Base-by-base conservation (phyloP, 345 rosid genomes). In the Bruguiera gymnorhiza region DNA sequence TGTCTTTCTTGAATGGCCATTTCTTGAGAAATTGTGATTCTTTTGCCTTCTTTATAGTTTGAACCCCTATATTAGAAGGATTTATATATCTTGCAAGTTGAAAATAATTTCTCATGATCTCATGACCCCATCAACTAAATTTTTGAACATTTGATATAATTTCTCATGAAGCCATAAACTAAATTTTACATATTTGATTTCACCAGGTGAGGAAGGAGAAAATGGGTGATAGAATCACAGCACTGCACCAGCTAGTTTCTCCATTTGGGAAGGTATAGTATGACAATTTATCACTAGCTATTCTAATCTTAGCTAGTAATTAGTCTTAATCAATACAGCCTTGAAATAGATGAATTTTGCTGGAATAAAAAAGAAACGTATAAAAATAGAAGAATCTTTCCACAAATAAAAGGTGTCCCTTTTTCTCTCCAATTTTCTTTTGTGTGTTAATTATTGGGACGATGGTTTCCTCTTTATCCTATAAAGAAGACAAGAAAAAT, bases 211-310 rank as follows among this genome's bases (percentile, higher is more conserved):
- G 92, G 81, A 92, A 88, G 83, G 93, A 87, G 79, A 89, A 88
- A 72, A 60, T 88, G 71, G 96, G 96, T 62, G 96, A 89, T 70
- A 77, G 96, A 75, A 86, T 87, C 48, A 86, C 91, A 68, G 82
- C 96, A n/a, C 89, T 91, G 72, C 97, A 91, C 86, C 93, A 92
- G 78, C 86, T 92, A 15, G 97, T 89, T 76, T 92, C 97, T 76
- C 96, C 96, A 59, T 89, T 89, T 80, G 96, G 97, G 56, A 91
- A 91, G 91, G 97, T 88, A 71, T 52, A 29, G 36, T 36, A 16
- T 6, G 7, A 39, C 18, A 56, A 56, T 8, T 16, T 21, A 16
- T n/a, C 18, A 0, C 29, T 54, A 57, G 13, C 57, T 10, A 6
- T 55, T 23, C 30, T 24, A 13, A 43, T 13, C 18, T 13, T 43